Percentiles rank a stretch among this genome's conserved stretches.
Evolutionary conservation across 2,329 filamentous ascomycete genomes (phyloP).

Genomic region (Westerdykella ornata): DNA sequence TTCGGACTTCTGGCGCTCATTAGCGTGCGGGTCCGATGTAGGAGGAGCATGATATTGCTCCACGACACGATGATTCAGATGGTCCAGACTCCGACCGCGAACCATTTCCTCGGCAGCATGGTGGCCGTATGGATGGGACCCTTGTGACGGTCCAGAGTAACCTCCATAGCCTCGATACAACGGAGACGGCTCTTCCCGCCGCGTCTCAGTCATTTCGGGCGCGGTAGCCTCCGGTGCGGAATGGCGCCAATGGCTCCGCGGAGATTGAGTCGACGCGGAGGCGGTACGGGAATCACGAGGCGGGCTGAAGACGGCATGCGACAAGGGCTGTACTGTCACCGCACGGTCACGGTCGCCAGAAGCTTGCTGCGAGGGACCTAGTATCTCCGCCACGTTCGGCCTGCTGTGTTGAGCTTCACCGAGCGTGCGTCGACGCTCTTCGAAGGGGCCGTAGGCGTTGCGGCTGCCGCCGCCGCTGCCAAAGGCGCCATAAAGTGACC

Average conservation of each 20-base stretch:
- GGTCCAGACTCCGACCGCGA: constrained; percentile 29
- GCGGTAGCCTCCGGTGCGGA: constrained; percentile 19
- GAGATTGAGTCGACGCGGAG: constrained; percentile 14
- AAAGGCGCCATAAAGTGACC: too few relatives aligned
- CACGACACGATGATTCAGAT: constrained; percentile 27
- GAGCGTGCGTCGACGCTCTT: constrained; percentile 32
- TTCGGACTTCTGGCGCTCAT: constrained; percentile 30
- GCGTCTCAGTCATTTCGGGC: constrained; percentile 22
- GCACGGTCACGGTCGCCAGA: constrained; percentile 28
- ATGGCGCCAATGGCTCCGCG: constrained; percentile 28
- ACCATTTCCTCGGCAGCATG: constrained; percentile 26
- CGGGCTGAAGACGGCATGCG: constrained; percentile 35
- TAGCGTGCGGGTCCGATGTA: constrained; percentile 34
- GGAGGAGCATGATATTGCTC: constrained; percentile 37
- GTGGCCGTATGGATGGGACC: constrained; percentile 18
- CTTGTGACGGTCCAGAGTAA: constrained; percentile 21
- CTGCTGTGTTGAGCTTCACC: constrained; percentile 32
- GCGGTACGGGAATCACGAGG: constrained; percentile 23
- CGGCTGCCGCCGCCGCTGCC: constrained; percentile 23
- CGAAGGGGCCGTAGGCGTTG: constrained; percentile 21
- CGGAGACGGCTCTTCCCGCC: constrained; percentile 26
- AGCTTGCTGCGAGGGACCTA: constrained; percentile 18
- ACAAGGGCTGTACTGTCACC: constrained; percentile 36
- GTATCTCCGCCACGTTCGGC: constrained; percentile 28
- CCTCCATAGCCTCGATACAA: constrained; percentile 28